Evolutionary conservation across 345 rosid genomes (phyloP).

Genomic region (Physaria fendleri): DNA sequence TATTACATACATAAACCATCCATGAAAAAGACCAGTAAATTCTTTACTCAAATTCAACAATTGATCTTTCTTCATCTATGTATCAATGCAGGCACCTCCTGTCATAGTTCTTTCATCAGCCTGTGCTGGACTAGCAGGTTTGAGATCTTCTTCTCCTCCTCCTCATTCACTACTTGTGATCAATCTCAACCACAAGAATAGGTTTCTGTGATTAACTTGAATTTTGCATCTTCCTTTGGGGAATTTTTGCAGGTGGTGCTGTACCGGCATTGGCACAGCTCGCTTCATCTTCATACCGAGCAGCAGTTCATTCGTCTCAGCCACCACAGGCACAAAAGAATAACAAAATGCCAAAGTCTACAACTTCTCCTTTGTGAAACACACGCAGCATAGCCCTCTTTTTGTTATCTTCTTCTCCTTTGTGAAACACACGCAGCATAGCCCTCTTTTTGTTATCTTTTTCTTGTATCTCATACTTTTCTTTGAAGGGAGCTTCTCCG

Average conservation of each 20-base stretch:
- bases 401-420: too few species aligned
- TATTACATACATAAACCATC: background rate
- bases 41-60: background rate
- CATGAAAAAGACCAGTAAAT: background rate
- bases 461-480: conserved; percentile 5
- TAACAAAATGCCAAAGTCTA: conserved; percentile 50
- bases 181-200: background rate
- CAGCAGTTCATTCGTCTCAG: conserved; percentile 50
- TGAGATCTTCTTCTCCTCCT: conserved; percentile 8
- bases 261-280: conserved; percentile 79
- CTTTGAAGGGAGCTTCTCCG: too few species aligned
- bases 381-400: background rate
- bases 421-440: too few species aligned
- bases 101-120: conserved; percentile 90
- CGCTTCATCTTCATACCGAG: conserved; percentile 70
- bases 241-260: conserved; percentile 60
- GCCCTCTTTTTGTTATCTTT: too few species aligned
- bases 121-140: conserved; percentile 88
- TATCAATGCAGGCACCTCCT: conserved; percentile 73
- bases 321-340: conserved; percentile 38
- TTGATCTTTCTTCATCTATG: background rate
- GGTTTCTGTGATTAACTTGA: conserved; percentile 12
- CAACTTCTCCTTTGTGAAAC: conserved; percentile 47
- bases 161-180: background rate
- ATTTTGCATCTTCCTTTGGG: background rate